Evolutionary conservation across 106 monocot species (phyloP).

Genomic region (Phalaenopsis equestris): DNA sequence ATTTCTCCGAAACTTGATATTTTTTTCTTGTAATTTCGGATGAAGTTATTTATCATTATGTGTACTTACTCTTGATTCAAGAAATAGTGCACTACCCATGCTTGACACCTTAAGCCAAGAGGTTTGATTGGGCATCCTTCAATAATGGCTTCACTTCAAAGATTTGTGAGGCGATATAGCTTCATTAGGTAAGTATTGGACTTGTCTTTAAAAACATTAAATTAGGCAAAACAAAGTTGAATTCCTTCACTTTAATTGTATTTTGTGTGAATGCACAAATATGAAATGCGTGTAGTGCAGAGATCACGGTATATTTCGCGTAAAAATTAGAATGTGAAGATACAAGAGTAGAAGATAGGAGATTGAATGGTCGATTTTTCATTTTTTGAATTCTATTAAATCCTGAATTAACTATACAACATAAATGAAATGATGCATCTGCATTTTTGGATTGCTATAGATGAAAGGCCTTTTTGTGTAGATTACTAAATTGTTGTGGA

Average conservation of each 20-base stretch:
- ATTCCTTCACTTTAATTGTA: neutral
- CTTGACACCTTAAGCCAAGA: neutral
- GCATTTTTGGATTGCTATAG: no score
- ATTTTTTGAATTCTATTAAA: no score
- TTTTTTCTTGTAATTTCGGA: no score
- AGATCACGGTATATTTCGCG: neutral
- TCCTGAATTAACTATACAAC: no score
- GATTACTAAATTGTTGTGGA: no score
- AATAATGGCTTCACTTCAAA: neutral
- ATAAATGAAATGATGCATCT: no score
- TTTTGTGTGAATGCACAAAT: neutral
- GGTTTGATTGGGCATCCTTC: neutral
- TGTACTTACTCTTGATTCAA: neutral
- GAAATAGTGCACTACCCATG: neutral
- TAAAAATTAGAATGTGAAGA: no score
- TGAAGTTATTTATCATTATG: no score
- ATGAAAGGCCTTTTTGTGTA: no score
- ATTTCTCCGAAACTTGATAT: no score
- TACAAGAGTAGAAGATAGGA: no score
- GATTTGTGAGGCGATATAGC: neutral
- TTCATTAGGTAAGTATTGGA: neutral
- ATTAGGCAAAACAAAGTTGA: neutral
- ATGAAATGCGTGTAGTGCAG: neutral
- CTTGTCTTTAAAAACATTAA: neutral
- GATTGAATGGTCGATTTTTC: no score